A percentile compares a stretch with the other conserved stretches of the same genome.
phyloP scores from a whole-genome alignment of 2,329 filamentous ascomycete genomes.

The Botryotinia convoluta region DNA sequence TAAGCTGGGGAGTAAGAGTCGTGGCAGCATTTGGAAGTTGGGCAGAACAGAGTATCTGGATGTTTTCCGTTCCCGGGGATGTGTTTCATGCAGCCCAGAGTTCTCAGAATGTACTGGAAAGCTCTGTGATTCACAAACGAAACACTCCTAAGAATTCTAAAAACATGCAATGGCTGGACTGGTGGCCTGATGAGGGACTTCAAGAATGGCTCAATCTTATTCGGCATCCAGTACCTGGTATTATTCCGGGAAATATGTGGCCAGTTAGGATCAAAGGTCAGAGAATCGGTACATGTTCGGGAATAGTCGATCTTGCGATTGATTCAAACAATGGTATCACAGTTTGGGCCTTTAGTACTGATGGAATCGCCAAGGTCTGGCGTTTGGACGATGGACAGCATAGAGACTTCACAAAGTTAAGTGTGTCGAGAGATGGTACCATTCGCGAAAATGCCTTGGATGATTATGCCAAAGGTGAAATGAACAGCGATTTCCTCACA shows the following conservation, averaged over 20 bases:
- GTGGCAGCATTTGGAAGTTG: constrained; percentile 53
- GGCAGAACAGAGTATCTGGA: constrained; percentile 46
- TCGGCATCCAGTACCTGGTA: constrained; percentile 24
- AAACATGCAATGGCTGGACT: constrained; percentile 39
- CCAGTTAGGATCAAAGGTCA: constrained; percentile 50
- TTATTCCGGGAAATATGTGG: constrained; percentile 41
- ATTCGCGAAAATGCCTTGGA: constrained; percentile 29
- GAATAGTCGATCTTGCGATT: constrained; percentile 51
- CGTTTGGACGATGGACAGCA: constrained; percentile 41
- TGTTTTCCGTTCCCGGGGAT: constrained; percentile 61
- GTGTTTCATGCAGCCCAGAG: constrained; percentile 44
- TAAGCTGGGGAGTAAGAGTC: constrained; percentile 56
- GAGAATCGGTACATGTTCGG: constrained; percentile 46
- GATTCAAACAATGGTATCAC: constrained; percentile 45
- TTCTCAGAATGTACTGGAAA: constrained; percentile 20
- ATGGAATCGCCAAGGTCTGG: constrained; percentile 47
- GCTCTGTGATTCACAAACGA: constrained; percentile 21
- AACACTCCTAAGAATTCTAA: constrained; percentile 16
- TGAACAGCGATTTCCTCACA: background rate
- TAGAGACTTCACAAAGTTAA: constrained; percentile 19
- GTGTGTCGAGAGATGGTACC: constrained; percentile 36
- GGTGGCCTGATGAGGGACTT: constrained; percentile 42
- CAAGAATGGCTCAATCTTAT: constrained; percentile 39
- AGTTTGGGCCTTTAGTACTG: constrained; percentile 51
- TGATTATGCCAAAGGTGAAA: constrained; percentile 24